Percentiles rank a stretch among this genome's conserved stretches.
These are phyloP conservation scores for Plenodomus lindquistii DNA, from an alignment of 2,329 filamentous ascomycete genomes.

Conservation along the genomic window DNA sequence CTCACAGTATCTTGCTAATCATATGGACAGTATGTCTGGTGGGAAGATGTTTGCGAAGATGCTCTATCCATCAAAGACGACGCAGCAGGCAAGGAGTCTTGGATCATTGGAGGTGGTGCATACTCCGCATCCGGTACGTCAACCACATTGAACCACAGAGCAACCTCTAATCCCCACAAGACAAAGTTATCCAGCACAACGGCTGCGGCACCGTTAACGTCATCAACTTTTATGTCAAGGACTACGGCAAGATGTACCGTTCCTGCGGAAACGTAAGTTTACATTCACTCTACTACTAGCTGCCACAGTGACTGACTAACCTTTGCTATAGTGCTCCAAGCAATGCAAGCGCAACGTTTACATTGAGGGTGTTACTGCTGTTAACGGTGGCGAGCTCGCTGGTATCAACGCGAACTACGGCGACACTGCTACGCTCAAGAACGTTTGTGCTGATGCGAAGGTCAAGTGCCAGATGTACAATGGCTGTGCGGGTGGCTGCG, in stretches of 20 bases:
- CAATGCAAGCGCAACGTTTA: slow-evolving; percentile 49
- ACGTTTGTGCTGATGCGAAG: slow-evolving; percentile 28
- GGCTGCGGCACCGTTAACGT: slow-evolving; percentile 45
- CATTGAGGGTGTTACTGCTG: slow-evolving; percentile 48
- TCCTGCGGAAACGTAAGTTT: slow-evolving; percentile 46
- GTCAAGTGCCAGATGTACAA: slow-evolving; percentile 33
- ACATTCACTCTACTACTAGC: background rate
- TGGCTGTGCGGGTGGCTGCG: slow-evolving; percentile 31
- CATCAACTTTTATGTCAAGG: slow-evolving; percentile 37
- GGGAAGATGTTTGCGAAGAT: slow-evolving; percentile 47
- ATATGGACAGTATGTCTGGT: slow-evolving; percentile 26
- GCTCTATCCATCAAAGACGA: slow-evolving; percentile 41
- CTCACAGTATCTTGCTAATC: background rate
- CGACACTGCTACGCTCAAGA: slow-evolving; percentile 49
- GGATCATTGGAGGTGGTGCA: slow-evolving; percentile 48
- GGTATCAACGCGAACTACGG: slow-evolving; percentile 57
- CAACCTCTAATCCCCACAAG: slow-evolving; percentile 7
- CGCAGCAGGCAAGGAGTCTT: slow-evolving; percentile 32
- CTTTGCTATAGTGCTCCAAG: slow-evolving; percentile 43
- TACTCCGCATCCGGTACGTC: slow-evolving; percentile 27
- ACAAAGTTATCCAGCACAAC: slow-evolving; percentile 49
- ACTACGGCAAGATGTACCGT: slow-evolving; percentile 49
- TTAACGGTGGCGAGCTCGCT: slow-evolving; percentile 47
- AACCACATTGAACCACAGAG: background rate
- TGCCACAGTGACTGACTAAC: slow-evolving; percentile 6